Base-by-base conservation (phyloP, 805 yeast genomes). In the Osmozyma mogii region DNA sequence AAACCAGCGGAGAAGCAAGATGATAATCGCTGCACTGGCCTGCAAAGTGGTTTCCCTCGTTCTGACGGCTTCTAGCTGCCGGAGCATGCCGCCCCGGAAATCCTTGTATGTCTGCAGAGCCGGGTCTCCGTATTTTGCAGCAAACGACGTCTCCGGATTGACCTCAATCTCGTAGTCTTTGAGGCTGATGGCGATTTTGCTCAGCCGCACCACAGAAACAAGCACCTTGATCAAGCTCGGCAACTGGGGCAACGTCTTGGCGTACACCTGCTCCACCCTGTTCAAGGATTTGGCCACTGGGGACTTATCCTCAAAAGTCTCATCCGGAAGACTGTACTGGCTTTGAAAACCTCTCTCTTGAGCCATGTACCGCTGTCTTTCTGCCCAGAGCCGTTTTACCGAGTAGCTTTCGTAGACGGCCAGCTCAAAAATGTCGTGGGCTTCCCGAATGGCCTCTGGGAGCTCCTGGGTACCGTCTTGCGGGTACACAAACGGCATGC, bases 361-460 rank as follows among this genome's bases (percentile, higher is more conserved):
- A 25, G 64, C 57, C 70, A 83, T 77, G 40, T 84, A 84, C 13
- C 64, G 51, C 34, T 78, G 81, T 31, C 88, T 64, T 35, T 80
- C 89, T 16, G 65, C 52, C 75, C 87, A 78, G 25, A 88, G 53
- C 45, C 88, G 87, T 35, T 73, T 68, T 10, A 74, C 63, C n/a
- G 78, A 70, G 31, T 83, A 70, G 27, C 82, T 77, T 14, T 80
- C 79, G 32, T 73, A 65, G 2, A 84, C 68, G 10, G 81, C 72
- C 8, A 70, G 57, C 17, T 69, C 65, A 37, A 84, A 70, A 6
- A 89, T 68, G 9, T 70, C 70, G 15, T 84, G 68, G 0, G 96
- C 96, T 49, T 89, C 95, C 26, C 69, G 61, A 17, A 88, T 75
- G 37, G 94, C 85, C 22, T 58, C 67, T 0, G 96, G 96, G 0